These are phyloP conservation scores for Colletotrichum aenigma DNA, from an alignment of 2,329 filamentous ascomycete genomes.

Conservation along the genomic window DNA sequence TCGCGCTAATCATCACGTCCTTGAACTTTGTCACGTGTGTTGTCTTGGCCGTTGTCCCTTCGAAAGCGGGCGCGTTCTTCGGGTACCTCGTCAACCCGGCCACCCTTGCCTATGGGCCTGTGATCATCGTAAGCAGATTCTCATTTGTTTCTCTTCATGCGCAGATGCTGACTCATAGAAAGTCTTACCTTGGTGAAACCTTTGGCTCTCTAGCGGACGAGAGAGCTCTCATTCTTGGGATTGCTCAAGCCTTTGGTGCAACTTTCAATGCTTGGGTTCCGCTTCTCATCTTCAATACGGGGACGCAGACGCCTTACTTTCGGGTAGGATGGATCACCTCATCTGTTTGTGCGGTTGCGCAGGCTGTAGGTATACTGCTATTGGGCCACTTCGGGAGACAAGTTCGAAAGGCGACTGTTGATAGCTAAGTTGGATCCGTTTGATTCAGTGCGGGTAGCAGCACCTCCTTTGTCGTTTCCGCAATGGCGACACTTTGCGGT, in stretches of 20 bases:
- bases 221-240: background rate
- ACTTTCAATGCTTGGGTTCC: background rate
- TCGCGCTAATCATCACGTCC: background rate
- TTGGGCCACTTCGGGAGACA: background rate
- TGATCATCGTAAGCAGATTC: background rate
- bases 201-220: background rate
- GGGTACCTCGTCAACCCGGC: background rate
- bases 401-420: background rate
- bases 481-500: too few relatives aligned
- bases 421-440: background rate
- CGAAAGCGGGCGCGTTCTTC: background rate
- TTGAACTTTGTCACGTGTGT: background rate
- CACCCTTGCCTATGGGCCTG: background rate
- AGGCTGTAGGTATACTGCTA: background rate
- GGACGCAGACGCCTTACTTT: background rate
- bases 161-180: background rate
- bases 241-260: background rate
- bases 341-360: background rate
- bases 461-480: too few relatives aligned
- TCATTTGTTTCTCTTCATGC: background rate
- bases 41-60: background rate
- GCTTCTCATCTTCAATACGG: background rate
- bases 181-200: background rate
- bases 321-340: background rate
- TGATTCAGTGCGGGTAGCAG: too few relatives aligned